A percentile compares a stretch with the other conserved stretches of the same genome.
These are phyloP conservation scores for Plenodomus lindquistii DNA, from an alignment of 2,329 filamentous ascomycete species.

Conservation along the genomic window DNA sequence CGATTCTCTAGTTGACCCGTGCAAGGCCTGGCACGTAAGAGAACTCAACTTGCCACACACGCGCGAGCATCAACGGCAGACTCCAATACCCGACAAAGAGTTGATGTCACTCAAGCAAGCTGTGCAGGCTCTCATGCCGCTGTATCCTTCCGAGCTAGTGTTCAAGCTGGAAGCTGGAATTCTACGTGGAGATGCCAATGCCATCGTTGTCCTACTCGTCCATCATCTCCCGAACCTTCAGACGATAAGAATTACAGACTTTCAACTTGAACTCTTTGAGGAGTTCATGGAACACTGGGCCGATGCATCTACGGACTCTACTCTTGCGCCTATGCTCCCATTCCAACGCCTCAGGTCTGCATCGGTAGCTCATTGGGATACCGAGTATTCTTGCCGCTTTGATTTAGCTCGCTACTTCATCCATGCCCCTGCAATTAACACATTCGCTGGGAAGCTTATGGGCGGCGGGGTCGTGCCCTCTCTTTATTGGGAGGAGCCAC, in stretches of 20 bases:
- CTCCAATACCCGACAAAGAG: constrained; percentile 5
- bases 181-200: constrained; percentile 5
- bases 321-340: constrained; percentile 6
- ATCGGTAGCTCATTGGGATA: constrained; percentile 11
- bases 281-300: constrained; percentile 3
- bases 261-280: constrained; percentile 3
- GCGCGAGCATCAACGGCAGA: constrained; percentile 3
- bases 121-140: constrained; percentile 1
- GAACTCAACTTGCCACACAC: constrained; percentile 14
- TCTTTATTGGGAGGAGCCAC: background rate
- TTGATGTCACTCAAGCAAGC: constrained; percentile 5
- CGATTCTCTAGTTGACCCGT: constrained; percentile 12
- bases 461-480: constrained; percentile 1
- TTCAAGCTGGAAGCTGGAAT: constrained; percentile 3
- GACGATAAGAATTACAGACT: constrained; percentile 12
- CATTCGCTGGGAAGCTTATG: constrained; percentile 15
- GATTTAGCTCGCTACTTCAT: constrained; percentile 15
- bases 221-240: constrained; percentile 15
- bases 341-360: constrained; percentile 16
- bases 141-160: constrained; percentile 3
- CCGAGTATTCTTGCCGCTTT: constrained; percentile 3
- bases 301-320: constrained; percentile 7
- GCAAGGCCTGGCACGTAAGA: constrained; percentile 17
- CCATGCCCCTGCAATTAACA: constrained; percentile 15
- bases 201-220: constrained; percentile 12